Base-by-base conservation (phyloP, 768 basidiomycete species). In the Lactarius indigo region DNA sequence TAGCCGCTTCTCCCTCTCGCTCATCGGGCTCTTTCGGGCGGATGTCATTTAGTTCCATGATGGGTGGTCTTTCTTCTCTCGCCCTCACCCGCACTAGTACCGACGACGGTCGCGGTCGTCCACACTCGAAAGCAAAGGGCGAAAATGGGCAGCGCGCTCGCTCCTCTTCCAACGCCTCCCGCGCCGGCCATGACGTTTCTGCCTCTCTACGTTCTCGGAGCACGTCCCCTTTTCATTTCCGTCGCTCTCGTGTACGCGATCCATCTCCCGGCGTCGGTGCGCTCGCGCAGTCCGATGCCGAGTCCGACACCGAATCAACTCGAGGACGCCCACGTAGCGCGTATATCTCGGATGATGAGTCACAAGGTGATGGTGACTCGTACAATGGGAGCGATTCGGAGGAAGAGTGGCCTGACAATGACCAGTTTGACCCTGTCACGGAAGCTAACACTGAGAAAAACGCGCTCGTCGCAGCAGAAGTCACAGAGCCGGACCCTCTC, bases 401-500 rank as follows among this genome's bases (percentile, higher is more conserved):
- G 17, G 83, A 83, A 10, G 79, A 81, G 62, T 86, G 84, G 77
- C 84, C 83, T 66, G 85, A 86, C 47, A 85, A 84, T 31, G 82
- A 81, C 59, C 82, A 84, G 66, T 89, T 94, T 68, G 92, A 96
- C 76, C 83, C 86, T 42, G 80, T 91, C 70, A 98, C 95, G 0
- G 90, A 91, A 75, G 83, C 85, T 71, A 98, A 98, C 76, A 96
- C 95, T 1, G 91, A 93, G 75, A 87, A 82, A 70, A 96, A 96
- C 72, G 84, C 90, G 1, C 80, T 88, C 37, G 78, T 87, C 33
- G 77, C 80, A 0, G 76, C 79, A 2, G 84, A 82, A 10, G 82
- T 84, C 13, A 72, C 65, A 2, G 89, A 90, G 61, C 80, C 77
- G 20, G 88, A 89, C 57, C 78, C 76, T 4, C 75, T 74, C 44